phyloP scores from a whole-genome alignment of 2,329 filamentous ascomycete species.

The Talaromyces sp. region DNA sequence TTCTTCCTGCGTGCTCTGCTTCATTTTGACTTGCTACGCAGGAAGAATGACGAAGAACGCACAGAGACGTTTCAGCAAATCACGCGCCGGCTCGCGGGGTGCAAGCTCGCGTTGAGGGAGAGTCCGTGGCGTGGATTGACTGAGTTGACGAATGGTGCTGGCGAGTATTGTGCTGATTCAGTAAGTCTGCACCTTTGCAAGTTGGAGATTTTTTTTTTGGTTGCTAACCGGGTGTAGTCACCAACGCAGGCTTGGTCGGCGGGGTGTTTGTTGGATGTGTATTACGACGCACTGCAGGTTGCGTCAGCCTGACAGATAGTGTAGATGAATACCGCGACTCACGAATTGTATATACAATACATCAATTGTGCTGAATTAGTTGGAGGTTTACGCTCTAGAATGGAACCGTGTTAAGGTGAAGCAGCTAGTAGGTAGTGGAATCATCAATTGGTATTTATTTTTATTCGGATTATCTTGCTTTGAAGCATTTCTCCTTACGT shows the following conservation, averaged over 20 bases:
- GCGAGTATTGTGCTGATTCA: conserved; percentile 78
- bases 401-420: too few species aligned
- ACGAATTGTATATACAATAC: too few species aligned
- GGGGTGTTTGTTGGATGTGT: conserved; percentile 88
- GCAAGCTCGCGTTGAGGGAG: conserved; percentile 75
- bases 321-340: background rate
- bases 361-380: too few species aligned
- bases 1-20: conserved; percentile 91
- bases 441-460: too few species aligned
- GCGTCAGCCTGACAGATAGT: background rate
- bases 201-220: background rate
- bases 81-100: conserved; percentile 72
- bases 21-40: conserved; percentile 77
- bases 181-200: conserved; percentile 46
- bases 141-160: conserved; percentile 88
- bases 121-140: conserved; percentile 86
- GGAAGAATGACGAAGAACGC: conserved; percentile 60
- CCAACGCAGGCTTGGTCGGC: conserved; percentile 97
- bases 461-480: too few species aligned
- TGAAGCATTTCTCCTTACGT: too few species aligned
- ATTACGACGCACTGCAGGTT: conserved; percentile 71
- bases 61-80: conserved; percentile 94
- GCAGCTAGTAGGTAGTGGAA: too few species aligned
- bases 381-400: too few species aligned
- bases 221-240: conserved; percentile 49